These are phyloP conservation scores for Trichoderma atrobrunneum DNA, from an alignment of 2,329 filamentous ascomycete genomes.

Conservation along the genomic window DNA sequence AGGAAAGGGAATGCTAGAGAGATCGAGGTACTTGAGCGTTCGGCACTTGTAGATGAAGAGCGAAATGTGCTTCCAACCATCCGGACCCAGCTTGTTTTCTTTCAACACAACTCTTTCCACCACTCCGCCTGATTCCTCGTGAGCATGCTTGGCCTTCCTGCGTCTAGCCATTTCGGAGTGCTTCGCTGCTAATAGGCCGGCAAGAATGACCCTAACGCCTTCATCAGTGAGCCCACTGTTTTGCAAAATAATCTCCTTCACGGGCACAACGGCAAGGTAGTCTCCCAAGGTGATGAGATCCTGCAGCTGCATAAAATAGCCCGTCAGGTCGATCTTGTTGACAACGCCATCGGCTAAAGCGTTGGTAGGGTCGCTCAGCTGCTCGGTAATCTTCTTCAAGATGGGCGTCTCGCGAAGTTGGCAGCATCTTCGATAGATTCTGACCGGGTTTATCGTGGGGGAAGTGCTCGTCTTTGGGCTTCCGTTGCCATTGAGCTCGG, in stretches of 20 bases:
- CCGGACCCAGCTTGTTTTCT: conserved; percentile 82
- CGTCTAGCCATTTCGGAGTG: conserved; percentile 54
- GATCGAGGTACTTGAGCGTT: conserved; percentile 79
- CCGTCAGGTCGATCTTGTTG: conserved; percentile 76
- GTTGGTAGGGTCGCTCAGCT: conserved; percentile 71
- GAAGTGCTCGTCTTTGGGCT: conserved; percentile 34
- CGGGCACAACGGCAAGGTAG: conserved; percentile 88
- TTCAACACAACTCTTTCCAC: conserved; percentile 86
- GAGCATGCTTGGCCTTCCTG: conserved; percentile 44
- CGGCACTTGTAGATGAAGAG: conserved; percentile 88
- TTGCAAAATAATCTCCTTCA: conserved; percentile 81
- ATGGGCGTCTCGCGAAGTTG: conserved; percentile 91
- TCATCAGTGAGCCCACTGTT: conserved; percentile 86
- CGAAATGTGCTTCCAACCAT: conserved; percentile 89
- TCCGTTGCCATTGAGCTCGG: conserved; percentile 28
- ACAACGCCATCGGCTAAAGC: conserved; percentile 70
- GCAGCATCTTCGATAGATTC: conserved; percentile 92
- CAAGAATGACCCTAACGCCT: conserved; percentile 79
- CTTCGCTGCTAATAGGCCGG: conserved; percentile 79
- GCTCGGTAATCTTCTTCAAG: conserved; percentile 85
- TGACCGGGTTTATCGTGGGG: conserved; percentile 85
- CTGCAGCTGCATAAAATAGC: conserved; percentile 76
- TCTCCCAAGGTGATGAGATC: conserved; percentile 88
- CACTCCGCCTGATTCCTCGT: conserved; percentile 61
- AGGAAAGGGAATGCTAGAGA: conserved; percentile 82